Evolutionary conservation across 768 basidiomycete genomes (phyloP).

Genomic region (Hypholoma sublateritium): DNA sequence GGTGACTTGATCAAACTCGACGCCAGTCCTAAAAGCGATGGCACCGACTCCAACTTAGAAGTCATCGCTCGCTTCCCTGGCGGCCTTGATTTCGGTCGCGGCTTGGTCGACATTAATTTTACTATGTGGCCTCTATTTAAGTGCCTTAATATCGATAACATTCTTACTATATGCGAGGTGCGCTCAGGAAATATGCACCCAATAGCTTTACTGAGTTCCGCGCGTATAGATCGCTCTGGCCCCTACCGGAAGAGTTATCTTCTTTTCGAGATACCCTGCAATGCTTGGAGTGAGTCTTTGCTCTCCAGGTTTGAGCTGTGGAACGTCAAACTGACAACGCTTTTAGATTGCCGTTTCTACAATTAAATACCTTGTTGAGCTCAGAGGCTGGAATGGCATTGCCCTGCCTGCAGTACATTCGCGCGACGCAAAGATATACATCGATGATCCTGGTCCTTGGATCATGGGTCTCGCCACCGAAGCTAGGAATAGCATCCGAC

Average conservation of each 20-base stretch:
- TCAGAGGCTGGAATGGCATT: conserved; percentile 92
- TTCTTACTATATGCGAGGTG: conserved; percentile 90
- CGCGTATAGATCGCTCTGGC: conserved; percentile 76
- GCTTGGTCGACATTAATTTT: conserved; percentile 91
- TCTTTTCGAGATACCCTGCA: conserved; percentile 86
- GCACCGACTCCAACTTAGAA: conserved; percentile 59
- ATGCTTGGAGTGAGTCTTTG: conserved; percentile 74
- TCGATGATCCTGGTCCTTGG: conserved; percentile 97
- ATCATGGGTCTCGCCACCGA: conserved; percentile 90
- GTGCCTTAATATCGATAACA: conserved; percentile 89
- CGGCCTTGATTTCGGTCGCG: conserved; percentile 90
- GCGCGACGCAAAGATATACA: conserved; percentile 89
- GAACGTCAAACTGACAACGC: conserved; percentile 2
- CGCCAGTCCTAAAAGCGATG: conserved; percentile 66
- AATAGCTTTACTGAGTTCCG: background rate
- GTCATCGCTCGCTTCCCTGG: conserved; percentile 90
- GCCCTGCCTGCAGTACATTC: conserved; percentile 81
- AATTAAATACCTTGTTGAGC: conserved; percentile 87
- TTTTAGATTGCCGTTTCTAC: conserved; percentile 82
- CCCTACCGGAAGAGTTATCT: conserved; percentile 83
- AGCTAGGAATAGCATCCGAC: conserved; percentile 74
- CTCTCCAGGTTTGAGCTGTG: background rate
- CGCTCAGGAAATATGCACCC: background rate
- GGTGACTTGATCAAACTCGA: conserved; percentile 86
- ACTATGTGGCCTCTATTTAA: conserved; percentile 98